A percentile compares a stretch with the other conserved stretches of the same genome.
Evolutionary conservation across 176 grass and related monocot genomes (phyloP).

Genomic region (Pontederia crassipes): DNA sequence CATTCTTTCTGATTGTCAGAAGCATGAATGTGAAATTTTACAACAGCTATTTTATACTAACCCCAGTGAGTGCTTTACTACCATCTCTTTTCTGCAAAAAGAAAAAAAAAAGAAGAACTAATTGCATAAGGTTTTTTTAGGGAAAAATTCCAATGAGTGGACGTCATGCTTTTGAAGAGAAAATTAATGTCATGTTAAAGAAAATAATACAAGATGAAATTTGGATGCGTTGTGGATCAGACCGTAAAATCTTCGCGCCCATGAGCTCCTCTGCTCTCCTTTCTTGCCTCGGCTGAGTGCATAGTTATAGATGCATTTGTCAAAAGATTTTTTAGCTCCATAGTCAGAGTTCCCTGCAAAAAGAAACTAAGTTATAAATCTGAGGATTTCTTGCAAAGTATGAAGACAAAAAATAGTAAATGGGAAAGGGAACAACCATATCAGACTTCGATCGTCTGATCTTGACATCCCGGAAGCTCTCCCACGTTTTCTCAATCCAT

Average conservation of each 20-base stretch:
- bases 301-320: slow-evolving; percentile 94
- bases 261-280: slow-evolving; percentile 93
- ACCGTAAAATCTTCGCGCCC: slow-evolving; percentile 95
- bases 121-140: too few relatives aligned
- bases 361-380: neutral
- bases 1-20: neutral
- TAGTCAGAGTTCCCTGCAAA: slow-evolving; percentile 79
- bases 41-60: slow-evolving; percentile 30
- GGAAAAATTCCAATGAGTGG: neutral
- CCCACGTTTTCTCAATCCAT: slow-evolving; percentile 63
- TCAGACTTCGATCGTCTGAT: slow-evolving; percentile 57
- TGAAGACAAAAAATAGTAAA: neutral
- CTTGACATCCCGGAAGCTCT: slow-evolving; percentile 55
- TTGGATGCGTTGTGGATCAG: slow-evolving; percentile 5
- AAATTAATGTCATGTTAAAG: neutral
- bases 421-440: slow-evolving; percentile 47
- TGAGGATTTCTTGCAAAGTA: neutral
- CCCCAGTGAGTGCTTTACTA: slow-evolving; percentile 73
- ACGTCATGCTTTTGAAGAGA: neutral
- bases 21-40: neutral
- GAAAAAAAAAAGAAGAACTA: neutral
- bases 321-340: slow-evolving; percentile 86
- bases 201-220: slow-evolving; percentile 11
- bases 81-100: slow-evolving; percentile 73
- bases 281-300: slow-evolving; percentile 84